Conservation (phyloP, 306 rosid genomes). For the Begonia peltatifolia region DNA sequence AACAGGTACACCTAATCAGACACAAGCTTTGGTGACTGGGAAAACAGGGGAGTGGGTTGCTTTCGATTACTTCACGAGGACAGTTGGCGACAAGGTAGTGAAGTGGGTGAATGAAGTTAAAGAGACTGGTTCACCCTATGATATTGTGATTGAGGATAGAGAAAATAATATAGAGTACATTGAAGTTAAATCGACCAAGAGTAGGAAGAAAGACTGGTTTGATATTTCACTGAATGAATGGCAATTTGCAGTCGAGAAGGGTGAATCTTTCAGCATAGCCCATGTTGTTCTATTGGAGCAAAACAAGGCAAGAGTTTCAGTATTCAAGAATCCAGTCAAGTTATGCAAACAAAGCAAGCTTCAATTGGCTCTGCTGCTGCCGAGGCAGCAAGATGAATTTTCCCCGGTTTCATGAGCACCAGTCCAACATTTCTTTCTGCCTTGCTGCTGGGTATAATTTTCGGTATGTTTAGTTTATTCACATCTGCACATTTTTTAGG, state of each 20-base stretch:
- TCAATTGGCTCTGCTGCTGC: constrained; percentile 52
- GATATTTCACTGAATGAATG: constrained; percentile 57
- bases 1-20: constrained; percentile 32
- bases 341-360: constrained; percentile 50
- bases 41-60: constrained; percentile 66
- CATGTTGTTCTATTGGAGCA: constrained; percentile 38
- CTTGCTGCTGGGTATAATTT: no score
- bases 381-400: constrained; percentile 31
- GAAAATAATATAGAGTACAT: constrained; percentile 32
- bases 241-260: constrained; percentile 63
- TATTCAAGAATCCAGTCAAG: constrained; percentile 56
- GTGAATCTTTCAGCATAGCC: constrained; percentile 63
- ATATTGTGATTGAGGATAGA: constrained; percentile 29
- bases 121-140: constrained; percentile 74
- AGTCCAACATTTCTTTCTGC: no score
- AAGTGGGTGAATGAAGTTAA: constrained; percentile 59
- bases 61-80: constrained; percentile 35
- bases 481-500: no score
- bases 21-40: constrained; percentile 41
- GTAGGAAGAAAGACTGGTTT: constrained; percentile 75
- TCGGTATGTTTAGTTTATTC: no score
- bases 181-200: constrained; percentile 84
- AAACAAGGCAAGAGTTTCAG: constrained; percentile 33
- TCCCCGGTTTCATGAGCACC: constrained; percentile 24
- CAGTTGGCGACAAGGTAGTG: constrained; percentile 29